These are phyloP conservation scores for Lentinula detonsa DNA, from an alignment of 768 basidiomycete species.

Conservation along the genomic window DNA sequence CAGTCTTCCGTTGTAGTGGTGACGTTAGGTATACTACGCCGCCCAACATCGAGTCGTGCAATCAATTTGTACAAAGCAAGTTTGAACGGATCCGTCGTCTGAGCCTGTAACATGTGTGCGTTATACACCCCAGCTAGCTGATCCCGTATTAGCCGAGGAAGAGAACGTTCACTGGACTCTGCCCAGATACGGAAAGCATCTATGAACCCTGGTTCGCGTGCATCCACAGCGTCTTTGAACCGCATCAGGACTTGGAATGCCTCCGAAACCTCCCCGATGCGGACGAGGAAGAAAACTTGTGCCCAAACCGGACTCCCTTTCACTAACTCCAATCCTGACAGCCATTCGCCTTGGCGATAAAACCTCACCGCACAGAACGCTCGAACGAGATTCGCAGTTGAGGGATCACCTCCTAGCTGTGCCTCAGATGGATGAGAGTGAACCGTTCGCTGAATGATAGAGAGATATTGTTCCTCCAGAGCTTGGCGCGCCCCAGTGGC, in stretches of 20 bases:
- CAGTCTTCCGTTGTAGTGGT: slow-evolving; percentile 95
- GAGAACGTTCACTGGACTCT: slow-evolving; percentile 70
- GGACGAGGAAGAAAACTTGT: slow-evolving; percentile 85
- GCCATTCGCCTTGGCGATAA: slow-evolving; percentile 80
- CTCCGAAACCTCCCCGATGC: slow-evolving; percentile 78
- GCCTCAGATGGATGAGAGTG: slow-evolving; percentile 81
- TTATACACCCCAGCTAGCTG: slow-evolving; percentile 78
- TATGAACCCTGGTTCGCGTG: slow-evolving; percentile 78
- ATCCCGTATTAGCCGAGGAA: slow-evolving; percentile 71
- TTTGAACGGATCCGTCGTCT: slow-evolving; percentile 91
- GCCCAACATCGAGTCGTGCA: slow-evolving; percentile 81
- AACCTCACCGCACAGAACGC: slow-evolving; percentile 81
- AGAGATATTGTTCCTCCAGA: slow-evolving; percentile 86
- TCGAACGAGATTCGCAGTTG: slow-evolving; percentile 81
- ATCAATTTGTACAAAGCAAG: slow-evolving; percentile 93
- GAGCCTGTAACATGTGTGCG: slow-evolving; percentile 84
- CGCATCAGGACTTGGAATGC: slow-evolving; percentile 72
- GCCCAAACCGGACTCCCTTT: slow-evolving; percentile 92
- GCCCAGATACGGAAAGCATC: slow-evolving; percentile 81
- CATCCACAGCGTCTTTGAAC: slow-evolving; percentile 65
- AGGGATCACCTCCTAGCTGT: slow-evolving; percentile 85
- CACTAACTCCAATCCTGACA: slow-evolving; percentile 82
- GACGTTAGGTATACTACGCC: slow-evolving; percentile 75
- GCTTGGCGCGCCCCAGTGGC: slow-evolving; percentile 73
- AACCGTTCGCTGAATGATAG: slow-evolving; percentile 76